Evolutionary conservation across 73 alveolate species (phyloP).

Genomic region (Stentor coeruleus): DNA sequence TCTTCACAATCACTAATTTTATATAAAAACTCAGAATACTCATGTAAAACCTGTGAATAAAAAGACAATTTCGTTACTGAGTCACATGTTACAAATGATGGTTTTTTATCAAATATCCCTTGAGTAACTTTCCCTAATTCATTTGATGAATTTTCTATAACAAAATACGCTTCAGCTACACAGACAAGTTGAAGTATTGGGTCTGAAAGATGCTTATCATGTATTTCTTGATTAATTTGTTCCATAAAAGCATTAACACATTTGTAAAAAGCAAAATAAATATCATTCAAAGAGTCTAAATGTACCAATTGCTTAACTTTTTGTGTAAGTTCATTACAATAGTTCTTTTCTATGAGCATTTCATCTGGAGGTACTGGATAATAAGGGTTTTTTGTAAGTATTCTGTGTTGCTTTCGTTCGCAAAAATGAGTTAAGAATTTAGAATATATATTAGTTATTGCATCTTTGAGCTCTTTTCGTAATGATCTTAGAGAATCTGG

Average conservation of each 20-base stretch:
- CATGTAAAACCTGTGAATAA: not conserved
- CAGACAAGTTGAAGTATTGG: not conserved
- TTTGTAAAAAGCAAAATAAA: not conserved
- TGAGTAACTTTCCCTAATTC: constrained; percentile 12
- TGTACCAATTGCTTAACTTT: constrained; percentile 13
- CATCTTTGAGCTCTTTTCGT: constrained; percentile 15
- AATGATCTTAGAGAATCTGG: not conserved
- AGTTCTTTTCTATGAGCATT: constrained; percentile 11
- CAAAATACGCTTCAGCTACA: not conserved
- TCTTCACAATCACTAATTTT: not conserved
- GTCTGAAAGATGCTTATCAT: not conserved
- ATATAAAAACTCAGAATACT: not conserved
- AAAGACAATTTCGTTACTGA: constrained; percentile 14
- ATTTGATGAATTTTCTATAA: not conserved
- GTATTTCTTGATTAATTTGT: not conserved
- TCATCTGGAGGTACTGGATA: not conserved
- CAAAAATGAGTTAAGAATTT: not conserved
- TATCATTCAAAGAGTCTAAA: not conserved
- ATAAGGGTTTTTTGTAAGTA: not conserved
- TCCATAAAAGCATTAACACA: not conserved
- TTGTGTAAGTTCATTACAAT: constrained; percentile 23
- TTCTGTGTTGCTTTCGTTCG: not conserved
- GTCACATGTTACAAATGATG: not conserved
- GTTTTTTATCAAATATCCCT: constrained; percentile 19
- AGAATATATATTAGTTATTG: not conserved